These are phyloP conservation scores for Nakazawaea populi DNA, from an alignment of 805 yeast genomes.

Conservation along the genomic window DNA sequence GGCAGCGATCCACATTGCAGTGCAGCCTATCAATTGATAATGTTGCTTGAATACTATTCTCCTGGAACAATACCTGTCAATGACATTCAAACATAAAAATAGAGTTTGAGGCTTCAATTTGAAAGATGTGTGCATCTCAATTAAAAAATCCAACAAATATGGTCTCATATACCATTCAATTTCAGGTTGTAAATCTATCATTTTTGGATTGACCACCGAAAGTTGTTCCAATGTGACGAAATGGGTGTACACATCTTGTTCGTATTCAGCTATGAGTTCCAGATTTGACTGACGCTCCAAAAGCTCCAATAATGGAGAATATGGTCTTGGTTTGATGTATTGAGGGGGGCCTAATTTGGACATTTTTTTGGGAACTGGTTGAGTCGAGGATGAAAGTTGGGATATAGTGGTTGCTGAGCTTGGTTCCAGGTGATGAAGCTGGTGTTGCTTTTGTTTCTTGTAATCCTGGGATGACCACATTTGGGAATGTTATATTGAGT, in stretches of 20 bases:
- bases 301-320: slow-evolving; percentile 38
- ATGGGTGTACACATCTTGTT: slow-evolving; percentile 30
- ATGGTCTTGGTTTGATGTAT: slow-evolving; percentile 22
- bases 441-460: not conserved
- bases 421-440: not conserved
- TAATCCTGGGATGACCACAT: not conserved
- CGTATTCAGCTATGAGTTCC: slow-evolving; percentile 36
- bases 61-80: slow-evolving; percentile 88
- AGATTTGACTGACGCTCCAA: slow-evolving; percentile 41
- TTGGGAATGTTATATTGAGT: not conserved
- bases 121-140: slow-evolving; percentile 56
- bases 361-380: not conserved
- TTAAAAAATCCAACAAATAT: slow-evolving; percentile 70
- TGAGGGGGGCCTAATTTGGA: slow-evolving; percentile 27
- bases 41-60: slow-evolving; percentile 82
- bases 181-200: slow-evolving; percentile 87
- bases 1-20: slow-evolving; percentile 90
- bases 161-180: slow-evolving; percentile 68
- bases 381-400: not conserved
- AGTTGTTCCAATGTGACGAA: slow-evolving; percentile 33
- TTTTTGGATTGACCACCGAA: slow-evolving; percentile 35
- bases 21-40: slow-evolving; percentile 84
- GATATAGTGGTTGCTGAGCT: slow-evolving; percentile 4
- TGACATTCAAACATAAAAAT: slow-evolving; percentile 65
- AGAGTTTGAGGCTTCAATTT: slow-evolving; percentile 62